These are phyloP conservation scores for Penicillium atrosanguineum DNA, from an alignment of 495 filamentous ascomycete species.

Conservation along the genomic window DNA sequence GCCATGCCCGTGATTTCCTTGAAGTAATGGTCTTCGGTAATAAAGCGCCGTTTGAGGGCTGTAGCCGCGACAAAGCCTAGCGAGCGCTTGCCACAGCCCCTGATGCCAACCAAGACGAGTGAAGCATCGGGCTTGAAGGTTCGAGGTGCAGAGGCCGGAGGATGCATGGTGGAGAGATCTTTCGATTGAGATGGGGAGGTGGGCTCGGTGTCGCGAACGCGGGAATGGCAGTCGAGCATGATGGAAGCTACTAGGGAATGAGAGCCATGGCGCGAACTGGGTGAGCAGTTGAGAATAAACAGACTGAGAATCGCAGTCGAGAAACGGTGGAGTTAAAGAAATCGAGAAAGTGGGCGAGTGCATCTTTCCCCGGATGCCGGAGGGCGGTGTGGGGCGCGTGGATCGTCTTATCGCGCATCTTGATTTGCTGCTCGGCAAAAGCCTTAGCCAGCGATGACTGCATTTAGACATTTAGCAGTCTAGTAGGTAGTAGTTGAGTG, in stretches of 20 bases:
- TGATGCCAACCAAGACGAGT: slow-evolving; percentile 72
- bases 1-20: slow-evolving; percentile 65
- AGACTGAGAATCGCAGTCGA: background rate
- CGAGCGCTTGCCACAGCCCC: slow-evolving; percentile 75
- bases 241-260: background rate
- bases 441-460: slow-evolving; percentile 7
- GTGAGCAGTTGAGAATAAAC: background rate
- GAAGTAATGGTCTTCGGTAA: slow-evolving; percentile 76
- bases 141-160: slow-evolving; percentile 44
- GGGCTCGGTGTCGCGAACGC: slow-evolving; percentile 9
- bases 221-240: slow-evolving; percentile 14
- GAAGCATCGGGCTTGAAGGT: slow-evolving; percentile 64
- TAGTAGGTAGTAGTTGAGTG: too few species aligned
- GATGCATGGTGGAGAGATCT: slow-evolving; percentile 18
- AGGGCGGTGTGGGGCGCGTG: slow-evolving; percentile 1
- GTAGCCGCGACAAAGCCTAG: slow-evolving; percentile 78
- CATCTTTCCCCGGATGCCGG: slow-evolving; percentile 7
- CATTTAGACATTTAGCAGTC: background rate
- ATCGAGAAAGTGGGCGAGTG: background rate
- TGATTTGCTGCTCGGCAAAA: slow-evolving; percentile 17
- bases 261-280: slow-evolving; percentile 9
- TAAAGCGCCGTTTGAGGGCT: slow-evolving; percentile 67
- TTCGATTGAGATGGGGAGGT: slow-evolving; percentile 1
- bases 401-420: slow-evolving; percentile 5
- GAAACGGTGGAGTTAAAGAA: background rate